Evolutionary conservation across 2,329 filamentous ascomycete species (phyloP), one percentile per base, ranked within the genome.

Genomic region (Ceratocystis lukuohia): DNA sequence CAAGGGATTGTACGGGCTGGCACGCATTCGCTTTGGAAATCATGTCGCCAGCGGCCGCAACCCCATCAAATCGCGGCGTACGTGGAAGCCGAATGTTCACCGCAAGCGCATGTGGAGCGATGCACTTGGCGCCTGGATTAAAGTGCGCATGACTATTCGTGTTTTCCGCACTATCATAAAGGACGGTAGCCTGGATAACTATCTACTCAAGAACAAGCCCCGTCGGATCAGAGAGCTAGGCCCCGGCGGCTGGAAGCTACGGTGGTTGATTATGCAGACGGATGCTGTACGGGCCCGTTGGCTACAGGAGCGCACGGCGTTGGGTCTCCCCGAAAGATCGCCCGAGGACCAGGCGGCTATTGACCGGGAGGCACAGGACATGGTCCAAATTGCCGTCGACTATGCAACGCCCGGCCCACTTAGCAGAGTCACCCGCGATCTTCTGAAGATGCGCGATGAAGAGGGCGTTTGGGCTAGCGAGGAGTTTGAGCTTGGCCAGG

Each of bases 241-340:
- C 4, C 85, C 93, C 64, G 88, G 88, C 70, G 94, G 94, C 5
- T 99, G 94, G 94, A 84, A 87, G 71, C 78, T 99, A 72, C 81
- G 94, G 70, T 96, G 91, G 89, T 83, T 89, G 69, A 80, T 99
- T 69, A 91, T 96, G 87, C 89, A 93, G 78, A 91, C 86, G 3
- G 72, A 73, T 1, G 77, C 77, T 22, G 82, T 95, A 63, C 84
- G 86, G 74, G 81, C 82, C 70, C 79, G 83, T 70, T 89, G 91
- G 73, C 81, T 82, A 53, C 74, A 77, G 62, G 81, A 96, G 78
- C 80, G 91, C 68, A 77, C 79, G 67, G 77, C 77, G 22, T 74
- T 94, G 62, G 89, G 90, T 0, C 73, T 96, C 67, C 71, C 74
- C 63, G 75, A 76, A 17, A 74, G 71, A 69, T 71, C 74, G 59